Conservation (phyloP, 371 early-diverging fungal genomes). For the Actinomortierella ambigua region DNA sequence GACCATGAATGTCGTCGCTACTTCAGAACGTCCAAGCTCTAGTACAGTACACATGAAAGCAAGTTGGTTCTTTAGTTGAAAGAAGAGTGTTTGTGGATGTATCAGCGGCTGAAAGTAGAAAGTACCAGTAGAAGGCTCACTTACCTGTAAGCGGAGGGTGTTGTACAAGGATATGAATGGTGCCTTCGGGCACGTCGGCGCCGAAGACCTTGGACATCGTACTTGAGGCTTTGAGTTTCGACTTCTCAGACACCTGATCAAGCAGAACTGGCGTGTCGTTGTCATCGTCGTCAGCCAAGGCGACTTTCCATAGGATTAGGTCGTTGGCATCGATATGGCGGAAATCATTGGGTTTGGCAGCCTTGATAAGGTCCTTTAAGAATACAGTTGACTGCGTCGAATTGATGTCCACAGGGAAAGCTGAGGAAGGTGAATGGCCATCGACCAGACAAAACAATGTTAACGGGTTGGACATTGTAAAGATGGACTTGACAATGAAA, state of each 20-base stretch:
- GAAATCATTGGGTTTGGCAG: constrained; percentile 10
- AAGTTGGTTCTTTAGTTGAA: too few relatives aligned
- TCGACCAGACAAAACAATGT: constrained; percentile 18
- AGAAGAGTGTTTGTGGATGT: too few relatives aligned
- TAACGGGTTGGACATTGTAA: too few relatives aligned
- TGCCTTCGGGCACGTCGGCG: background rate
- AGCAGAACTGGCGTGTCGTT: constrained; percentile 3
- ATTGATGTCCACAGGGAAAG: too few relatives aligned
- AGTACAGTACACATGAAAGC: too few relatives aligned
- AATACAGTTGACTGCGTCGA: constrained; percentile 6
- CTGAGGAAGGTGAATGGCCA: too few relatives aligned
- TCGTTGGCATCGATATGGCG: constrained; percentile 7
- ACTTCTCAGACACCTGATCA: background rate
- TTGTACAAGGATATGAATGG: constrained; percentile 2
- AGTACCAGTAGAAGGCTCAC: too few relatives aligned
- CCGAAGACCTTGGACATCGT: constrained; percentile 8
- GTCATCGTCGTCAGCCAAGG: constrained; percentile 13
- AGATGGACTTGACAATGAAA: too few relatives aligned
- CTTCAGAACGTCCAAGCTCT: too few relatives aligned
- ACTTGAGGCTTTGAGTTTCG: constrained; percentile 7
- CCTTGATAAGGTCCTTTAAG: constrained; percentile 28
- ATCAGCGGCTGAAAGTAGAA: too few relatives aligned
- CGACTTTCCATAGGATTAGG: constrained; percentile 23
- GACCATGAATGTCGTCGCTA: too few relatives aligned
- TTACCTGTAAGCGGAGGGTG: background rate